Base-by-base conservation (phyloP, 2,329 filamentous ascomycete species). In the Torrubiella hemipterigena region DNA sequence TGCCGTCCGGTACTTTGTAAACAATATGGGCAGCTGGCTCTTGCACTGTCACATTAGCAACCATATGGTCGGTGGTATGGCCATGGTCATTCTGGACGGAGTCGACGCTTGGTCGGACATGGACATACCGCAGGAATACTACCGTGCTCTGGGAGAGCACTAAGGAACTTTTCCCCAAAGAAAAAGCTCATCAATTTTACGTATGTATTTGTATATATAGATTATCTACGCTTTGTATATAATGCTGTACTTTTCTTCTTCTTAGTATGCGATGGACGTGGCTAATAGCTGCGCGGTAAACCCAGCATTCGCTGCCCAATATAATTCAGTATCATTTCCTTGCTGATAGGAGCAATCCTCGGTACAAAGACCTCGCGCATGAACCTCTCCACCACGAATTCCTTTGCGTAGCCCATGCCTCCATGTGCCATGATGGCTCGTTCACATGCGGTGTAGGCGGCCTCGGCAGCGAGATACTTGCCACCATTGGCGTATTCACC, bases 271-370 rank as follows among this genome's bases (percentile, higher is more conserved):
- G n/a, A n/a, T n/a, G n/a, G n/a, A n/a, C n/a, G n/a, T n/a, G n/a
- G n/a, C 25, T 35, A 82, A 41, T 82, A 84, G 45, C 77, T 82
- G 35, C 73, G 61, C 2, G 78, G 79, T 16, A 83, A 44, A 4
- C 63, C 56, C 11, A 83, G 51, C 0, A 72, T 77, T 55, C 72
- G 81, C 48, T 83, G 78, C 2, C 67, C 64, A 10, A 84, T 67
- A 48, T 74, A 82, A 41, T 82, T 84, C 59, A 81, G 56, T 30
- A 84, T 81, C 80, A 84, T 84, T 56, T 83, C 80, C 40, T 73
- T 51, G 35, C 69, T 75, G 0, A 79, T 65, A 1, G 74, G 75
- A 7, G 74, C 73, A 32, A 80, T 73, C 9, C 75, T 53, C 4
- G 74, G 73, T 20, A 80, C 68, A 34, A 78, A 59, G 31, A 69